These are phyloP conservation scores for Millerago galiae DNA, from an alignment of 805 yeast species.

Conservation along the genomic window DNA sequence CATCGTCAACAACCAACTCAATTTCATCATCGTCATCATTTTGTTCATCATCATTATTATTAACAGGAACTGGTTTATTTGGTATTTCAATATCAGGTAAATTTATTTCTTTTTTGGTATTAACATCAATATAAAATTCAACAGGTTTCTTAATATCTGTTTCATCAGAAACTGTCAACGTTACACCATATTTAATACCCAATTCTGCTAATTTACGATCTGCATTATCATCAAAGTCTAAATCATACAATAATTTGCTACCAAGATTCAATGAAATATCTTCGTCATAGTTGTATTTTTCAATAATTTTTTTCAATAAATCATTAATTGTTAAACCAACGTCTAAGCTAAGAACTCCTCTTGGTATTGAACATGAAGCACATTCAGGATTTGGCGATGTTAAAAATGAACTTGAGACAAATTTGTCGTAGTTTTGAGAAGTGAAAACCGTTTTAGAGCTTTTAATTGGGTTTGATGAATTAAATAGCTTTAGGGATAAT, in stretches of 20 bases:
- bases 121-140: constrained; percentile 48
- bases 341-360: constrained; percentile 42
- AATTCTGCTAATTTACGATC: constrained; percentile 41
- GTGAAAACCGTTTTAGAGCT: constrained; percentile 46
- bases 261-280: constrained; percentile 54
- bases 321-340: constrained; percentile 35
- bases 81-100: constrained; percentile 32
- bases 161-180: constrained; percentile 73
- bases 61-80: constrained; percentile 15
- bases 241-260: constrained; percentile 61
- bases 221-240: constrained; percentile 79
- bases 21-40: constrained; percentile 19
- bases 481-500: constrained; percentile 54
- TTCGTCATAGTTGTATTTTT: constrained; percentile 47
- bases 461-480: constrained; percentile 23
- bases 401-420: constrained; percentile 57
- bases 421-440: constrained; percentile 48
- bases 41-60: constrained; percentile 20
- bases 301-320: constrained; percentile 44
- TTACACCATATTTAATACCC: constrained; percentile 54
- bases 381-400: constrained; percentile 66
- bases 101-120: constrained; percentile 14
- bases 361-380: constrained; percentile 52
- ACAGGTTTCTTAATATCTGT: constrained; percentile 57
- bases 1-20: constrained; percentile 10